Evolutionary conservation across 2,329 filamentous ascomycete species (phyloP).

Genomic region (Colletotrichum euphorbiae): DNA sequence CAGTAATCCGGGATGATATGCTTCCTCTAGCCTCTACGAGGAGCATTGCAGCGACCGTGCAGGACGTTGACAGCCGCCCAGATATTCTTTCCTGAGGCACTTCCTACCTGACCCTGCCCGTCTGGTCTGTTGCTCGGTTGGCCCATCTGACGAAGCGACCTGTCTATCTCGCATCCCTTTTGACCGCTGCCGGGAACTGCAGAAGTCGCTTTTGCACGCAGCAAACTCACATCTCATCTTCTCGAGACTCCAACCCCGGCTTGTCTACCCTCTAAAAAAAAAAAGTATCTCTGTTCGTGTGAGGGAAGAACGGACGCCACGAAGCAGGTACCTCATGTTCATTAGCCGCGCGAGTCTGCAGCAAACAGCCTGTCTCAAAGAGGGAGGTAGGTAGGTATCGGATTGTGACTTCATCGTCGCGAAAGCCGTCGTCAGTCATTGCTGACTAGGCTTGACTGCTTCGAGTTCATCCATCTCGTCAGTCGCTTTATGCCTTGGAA

Average conservation of each 20-base stretch:
- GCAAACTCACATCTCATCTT: slow-evolving; percentile 27
- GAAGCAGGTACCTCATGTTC: slow-evolving; percentile 34
- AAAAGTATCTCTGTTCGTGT: slow-evolving; percentile 23
- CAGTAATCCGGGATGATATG: no score
- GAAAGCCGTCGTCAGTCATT: slow-evolving; percentile 10
- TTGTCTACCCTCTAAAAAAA: not conserved
- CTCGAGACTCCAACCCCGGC: slow-evolving; percentile 18
- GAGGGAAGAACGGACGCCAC: slow-evolving; percentile 31
- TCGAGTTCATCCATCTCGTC: not conserved
- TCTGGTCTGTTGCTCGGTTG: slow-evolving; percentile 4
- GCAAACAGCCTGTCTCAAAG: slow-evolving; percentile 27
- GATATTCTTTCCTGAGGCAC: slow-evolving; percentile 14
- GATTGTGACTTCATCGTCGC: not conserved
- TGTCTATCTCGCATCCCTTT: slow-evolving; percentile 35
- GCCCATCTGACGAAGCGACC: slow-evolving; percentile 22
- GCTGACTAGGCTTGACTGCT: not conserved
- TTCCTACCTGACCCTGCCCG: slow-evolving; percentile 5
- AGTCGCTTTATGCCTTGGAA: not conserved
- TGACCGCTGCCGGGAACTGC: slow-evolving; percentile 8
- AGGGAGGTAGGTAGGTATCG: not conserved
- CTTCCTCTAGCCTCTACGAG: no score
- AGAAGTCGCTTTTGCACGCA: slow-evolving; percentile 8
- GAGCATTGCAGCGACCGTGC: not conserved
- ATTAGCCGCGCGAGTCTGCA: slow-evolving; percentile 37
- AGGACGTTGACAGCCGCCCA: not conserved